Percentiles rank a stretch among this genome's conserved stretches.
Evolutionary conservation across 2,329 filamentous ascomycete genomes (phyloP).

Genomic region (Pochonia chlamydosporia): DNA sequence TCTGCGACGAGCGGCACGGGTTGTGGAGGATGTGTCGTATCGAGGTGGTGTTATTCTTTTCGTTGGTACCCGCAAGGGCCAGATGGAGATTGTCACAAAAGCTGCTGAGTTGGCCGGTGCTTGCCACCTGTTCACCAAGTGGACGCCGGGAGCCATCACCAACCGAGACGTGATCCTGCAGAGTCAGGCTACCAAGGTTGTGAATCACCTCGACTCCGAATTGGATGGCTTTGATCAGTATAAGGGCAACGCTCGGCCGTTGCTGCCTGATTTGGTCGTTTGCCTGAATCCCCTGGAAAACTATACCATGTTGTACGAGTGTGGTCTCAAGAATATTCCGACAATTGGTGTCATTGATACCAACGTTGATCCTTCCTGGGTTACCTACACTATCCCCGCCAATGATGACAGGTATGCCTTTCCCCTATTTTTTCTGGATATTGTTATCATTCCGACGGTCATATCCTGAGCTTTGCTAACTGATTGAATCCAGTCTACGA

Average conservation of each 20-base stretch:
- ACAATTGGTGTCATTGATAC: slow-evolving; percentile 96
- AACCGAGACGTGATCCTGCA: slow-evolving; percentile 88
- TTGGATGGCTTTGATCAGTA: slow-evolving; percentile 59
- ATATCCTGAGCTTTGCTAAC: slow-evolving; percentile 17
- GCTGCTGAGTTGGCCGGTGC: slow-evolving; percentile 72
- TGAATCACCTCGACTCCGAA: slow-evolving; percentile 65
- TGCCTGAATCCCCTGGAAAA: slow-evolving; percentile 93
- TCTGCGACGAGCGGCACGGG: slow-evolving; percentile 84
- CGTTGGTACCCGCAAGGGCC: slow-evolving; percentile 78
- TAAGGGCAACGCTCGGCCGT: slow-evolving; percentile 54
- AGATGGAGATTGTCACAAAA: slow-evolving; percentile 72
- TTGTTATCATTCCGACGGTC: neutral
- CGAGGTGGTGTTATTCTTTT: slow-evolving; percentile 83
- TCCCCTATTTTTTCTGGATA: neutral
- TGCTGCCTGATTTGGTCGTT: slow-evolving; percentile 86
- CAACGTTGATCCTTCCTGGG: slow-evolving; percentile 84
- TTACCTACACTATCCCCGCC: slow-evolving; percentile 92
- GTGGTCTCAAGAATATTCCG: slow-evolving; percentile 78
- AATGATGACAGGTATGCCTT: slow-evolving; percentile 90
- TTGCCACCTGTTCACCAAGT: slow-evolving; percentile 87
- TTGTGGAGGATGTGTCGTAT: slow-evolving; percentile 81
- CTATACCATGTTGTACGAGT: slow-evolving; percentile 84
- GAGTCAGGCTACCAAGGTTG: slow-evolving; percentile 62
- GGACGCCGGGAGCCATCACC: slow-evolving; percentile 87
- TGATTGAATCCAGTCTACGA: slow-evolving; percentile 57